A percentile compares a stretch with the other conserved stretches of the same genome.
phyloP scores from a whole-genome alignment of 176 grass and related monocot genomes.

The Ampelocalamus luodianensis region DNA sequence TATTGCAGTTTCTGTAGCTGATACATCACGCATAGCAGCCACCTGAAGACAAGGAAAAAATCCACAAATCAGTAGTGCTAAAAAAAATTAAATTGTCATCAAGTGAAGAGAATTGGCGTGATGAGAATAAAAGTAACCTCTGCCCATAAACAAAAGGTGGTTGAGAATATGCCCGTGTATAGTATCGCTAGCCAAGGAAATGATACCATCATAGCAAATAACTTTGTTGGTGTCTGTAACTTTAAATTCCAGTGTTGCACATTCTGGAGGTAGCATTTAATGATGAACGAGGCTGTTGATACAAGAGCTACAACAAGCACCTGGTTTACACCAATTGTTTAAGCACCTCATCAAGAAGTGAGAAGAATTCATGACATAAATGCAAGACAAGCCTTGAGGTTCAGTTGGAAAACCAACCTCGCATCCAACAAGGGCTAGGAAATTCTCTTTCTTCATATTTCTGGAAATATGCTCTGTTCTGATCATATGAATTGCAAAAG shows the following conservation, averaged over 20 bases:
- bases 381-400: not conserved
- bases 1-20: slow-evolving; percentile 67
- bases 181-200: slow-evolving; percentile 60
- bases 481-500: slow-evolving; percentile 64
- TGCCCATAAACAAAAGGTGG: slow-evolving; percentile 58
- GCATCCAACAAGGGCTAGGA: slow-evolving; percentile 52
- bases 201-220: slow-evolving; percentile 28
- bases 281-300: slow-evolving; percentile 36
- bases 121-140: slow-evolving; percentile 42
- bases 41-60: slow-evolving; percentile 39
- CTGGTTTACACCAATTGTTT: slow-evolving; percentile 36
- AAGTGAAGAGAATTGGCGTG: not conserved
- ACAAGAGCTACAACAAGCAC: slow-evolving; percentile 54
- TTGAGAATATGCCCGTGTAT: slow-evolving; percentile 57
- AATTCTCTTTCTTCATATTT: slow-evolving; percentile 54
- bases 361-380: not conserved
- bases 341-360: not conserved
- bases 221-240: slow-evolving; percentile 8
- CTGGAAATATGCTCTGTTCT: slow-evolving; percentile 58
- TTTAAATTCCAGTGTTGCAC: slow-evolving; percentile 42
- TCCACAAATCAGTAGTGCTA: not conserved
- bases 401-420: slow-evolving; percentile 47
- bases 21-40: slow-evolving; percentile 58
- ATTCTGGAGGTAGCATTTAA: slow-evolving; percentile 44
- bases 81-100: not conserved